Base-by-base conservation (phyloP, 164 flowering plant species). In the Berberis thunbergii region DNA sequence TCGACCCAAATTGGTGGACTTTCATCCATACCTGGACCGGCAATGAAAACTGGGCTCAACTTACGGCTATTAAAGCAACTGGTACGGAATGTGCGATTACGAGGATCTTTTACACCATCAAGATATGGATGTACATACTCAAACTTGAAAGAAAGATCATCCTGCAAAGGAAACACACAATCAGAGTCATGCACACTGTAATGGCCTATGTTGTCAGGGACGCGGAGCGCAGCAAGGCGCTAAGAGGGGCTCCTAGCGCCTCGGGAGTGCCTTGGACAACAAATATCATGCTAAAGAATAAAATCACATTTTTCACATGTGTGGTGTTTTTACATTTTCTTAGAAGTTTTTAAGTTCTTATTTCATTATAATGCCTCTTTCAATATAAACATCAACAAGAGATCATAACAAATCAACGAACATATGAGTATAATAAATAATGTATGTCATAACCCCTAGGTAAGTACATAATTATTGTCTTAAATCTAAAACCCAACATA, bases 1-100 rank as follows among this genome's bases (percentile, higher is more conserved):
- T 95, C 99, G 70, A 95, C 96, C 98, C 97, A 91, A 54, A 95
- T 91, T 41, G 98, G 96, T 41, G 99, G 99, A 52, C 91, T 97
- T 73, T 95, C 99, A 75, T 95, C 99, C 55, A 84, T 75, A 56
- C 98, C 99, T 12, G 99, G 98, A 48, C 99, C 99, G 44, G 98
- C 98, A 8, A 96, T 95, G 77, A 95, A 95, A 40, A 95, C 99
- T 39, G 98, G 99, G 72, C 99, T 95, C 77, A 91, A 67, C 72
- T 95, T 95, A 45, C 97, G 76, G 75, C 96, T 91, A 69, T 91
- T 95, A 80, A 95, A 95, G 82, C 89, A 82, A 78, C 91, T 91
- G 26, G 89, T 57, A 41, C 87, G 87, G 71, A 95, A 77, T 6
- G 98, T 78, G 3, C 98, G 94, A 67, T 91, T 88, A 12, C 92